Conservation (phyloP, 73 alveolate genomes). For the Paramecium bursaria region DNA sequence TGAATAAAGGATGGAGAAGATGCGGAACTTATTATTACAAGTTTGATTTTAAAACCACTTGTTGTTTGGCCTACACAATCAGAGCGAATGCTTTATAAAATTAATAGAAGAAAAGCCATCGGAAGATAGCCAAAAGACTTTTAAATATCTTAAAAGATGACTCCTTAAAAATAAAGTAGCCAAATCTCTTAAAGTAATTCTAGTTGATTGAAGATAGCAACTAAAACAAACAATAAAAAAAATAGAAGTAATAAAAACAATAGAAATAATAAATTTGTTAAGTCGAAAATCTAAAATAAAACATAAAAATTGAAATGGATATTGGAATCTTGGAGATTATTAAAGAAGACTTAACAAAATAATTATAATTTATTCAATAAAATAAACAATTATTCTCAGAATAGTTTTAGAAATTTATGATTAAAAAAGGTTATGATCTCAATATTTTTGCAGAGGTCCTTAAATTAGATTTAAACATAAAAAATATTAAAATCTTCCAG, state of each 20-base stretch:
- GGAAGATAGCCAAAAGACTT: not conserved
- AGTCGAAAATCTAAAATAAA: not conserved
- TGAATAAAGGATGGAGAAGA: conserved; percentile 94
- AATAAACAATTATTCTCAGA: not conserved
- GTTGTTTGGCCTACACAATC: conserved; percentile 87
- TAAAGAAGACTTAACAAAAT: not conserved
- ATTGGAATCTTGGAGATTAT: not conserved
- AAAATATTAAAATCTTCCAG: not conserved
- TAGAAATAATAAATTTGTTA: not conserved
- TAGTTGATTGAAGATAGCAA: too few relatives aligned
- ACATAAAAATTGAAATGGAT: not conserved
- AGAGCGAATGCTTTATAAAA: conserved; percentile 78
- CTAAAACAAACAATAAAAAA: not conserved
- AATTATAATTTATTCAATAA: not conserved
- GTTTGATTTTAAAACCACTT: conserved; percentile 74
- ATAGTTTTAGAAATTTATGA: not conserved
- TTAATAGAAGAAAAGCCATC: conserved; percentile 41
- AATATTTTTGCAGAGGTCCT: not conserved
- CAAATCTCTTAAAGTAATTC: not conserved
- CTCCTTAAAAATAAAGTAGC: not conserved
- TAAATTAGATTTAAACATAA: not conserved
- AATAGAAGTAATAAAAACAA: not conserved
- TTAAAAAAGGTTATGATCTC: not conserved
- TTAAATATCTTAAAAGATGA: not conserved
- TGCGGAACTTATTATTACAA: conserved; percentile 87